phyloP scores from a whole-genome alignment of 164 flowering plant genomes.

The Cinnamomum micranthum region DNA sequence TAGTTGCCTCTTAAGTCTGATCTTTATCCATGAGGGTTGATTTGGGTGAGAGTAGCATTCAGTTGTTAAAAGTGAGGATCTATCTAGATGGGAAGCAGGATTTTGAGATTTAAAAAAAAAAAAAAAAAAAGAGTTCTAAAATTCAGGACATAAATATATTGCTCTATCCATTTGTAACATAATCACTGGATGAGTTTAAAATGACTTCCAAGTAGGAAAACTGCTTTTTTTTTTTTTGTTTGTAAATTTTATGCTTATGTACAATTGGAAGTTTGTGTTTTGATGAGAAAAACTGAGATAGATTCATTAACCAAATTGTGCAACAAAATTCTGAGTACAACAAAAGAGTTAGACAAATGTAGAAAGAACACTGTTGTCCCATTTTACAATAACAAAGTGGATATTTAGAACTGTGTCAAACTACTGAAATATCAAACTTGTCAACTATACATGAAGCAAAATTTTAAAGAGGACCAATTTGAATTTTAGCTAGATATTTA shows the following conservation, averaged over 20 bases:
- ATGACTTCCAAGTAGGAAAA: neutral
- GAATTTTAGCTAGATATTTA: too few relatives aligned
- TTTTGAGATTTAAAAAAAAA: neutral
- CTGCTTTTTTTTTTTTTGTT: neutral
- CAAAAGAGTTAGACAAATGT: neutral
- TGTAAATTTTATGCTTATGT: neutral
- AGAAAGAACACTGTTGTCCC: neutral
- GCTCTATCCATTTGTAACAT: neutral
- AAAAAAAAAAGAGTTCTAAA: neutral
- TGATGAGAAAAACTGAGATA: neutral
- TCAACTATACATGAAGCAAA: too few relatives aligned
- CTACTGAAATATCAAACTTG: neutral
- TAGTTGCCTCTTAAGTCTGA: neutral
- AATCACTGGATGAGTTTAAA: neutral
- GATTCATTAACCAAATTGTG: too few relatives aligned
- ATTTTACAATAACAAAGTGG: too few relatives aligned
- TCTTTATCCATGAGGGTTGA: neutral
- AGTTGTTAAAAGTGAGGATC: neutral
- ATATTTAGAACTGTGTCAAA: neutral
- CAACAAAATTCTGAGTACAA: neutral
- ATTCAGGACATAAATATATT: neutral
- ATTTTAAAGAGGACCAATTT: too few relatives aligned
- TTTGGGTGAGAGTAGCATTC: slow-evolving; percentile 2
- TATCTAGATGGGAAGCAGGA: slow-evolving; percentile 2
- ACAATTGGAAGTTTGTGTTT: neutral